Conservation (phyloP, 106 monocot species). For the Amphibolis antarctica region DNA sequence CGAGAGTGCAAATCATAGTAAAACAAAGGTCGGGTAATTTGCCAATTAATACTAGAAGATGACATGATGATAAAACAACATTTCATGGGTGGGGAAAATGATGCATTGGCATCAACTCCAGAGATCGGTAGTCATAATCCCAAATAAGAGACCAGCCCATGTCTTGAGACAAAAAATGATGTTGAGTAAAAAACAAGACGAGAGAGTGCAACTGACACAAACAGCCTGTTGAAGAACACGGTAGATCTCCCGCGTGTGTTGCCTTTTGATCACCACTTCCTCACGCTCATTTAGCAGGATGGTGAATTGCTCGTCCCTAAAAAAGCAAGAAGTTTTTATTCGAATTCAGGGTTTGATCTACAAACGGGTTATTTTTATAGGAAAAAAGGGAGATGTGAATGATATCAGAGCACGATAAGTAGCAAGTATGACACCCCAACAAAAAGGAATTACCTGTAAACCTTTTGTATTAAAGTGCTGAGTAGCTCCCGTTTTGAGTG, state of each 20-base stretch:
- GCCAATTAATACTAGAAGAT: too few species aligned
- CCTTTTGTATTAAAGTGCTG: slow-evolving; percentile 15
- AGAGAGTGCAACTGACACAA: slow-evolving; percentile 14
- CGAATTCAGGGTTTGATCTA: too few species aligned
- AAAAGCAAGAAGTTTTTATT: too few species aligned
- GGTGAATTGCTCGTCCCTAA: slow-evolving; percentile 18
- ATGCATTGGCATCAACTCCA: too few species aligned
- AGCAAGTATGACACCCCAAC: background rate
- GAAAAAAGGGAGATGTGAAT: too few species aligned
- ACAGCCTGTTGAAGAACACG: slow-evolving; percentile 20
- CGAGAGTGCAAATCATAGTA: too few species aligned
- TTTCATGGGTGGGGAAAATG: too few species aligned
- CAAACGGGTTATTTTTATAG: too few species aligned
- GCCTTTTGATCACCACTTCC: slow-evolving; percentile 17
- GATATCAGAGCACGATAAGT: background rate
- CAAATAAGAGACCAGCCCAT: too few species aligned
- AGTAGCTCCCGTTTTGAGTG: slow-evolving; percentile 19
- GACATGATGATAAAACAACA: too few species aligned
- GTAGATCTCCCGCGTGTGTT: slow-evolving; percentile 12
- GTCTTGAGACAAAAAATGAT: slow-evolving; percentile 6
- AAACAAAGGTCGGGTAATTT: too few species aligned
- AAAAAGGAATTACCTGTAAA: slow-evolving; percentile 15
- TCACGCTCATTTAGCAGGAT: slow-evolving; percentile 21
- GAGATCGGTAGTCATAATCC: too few species aligned
- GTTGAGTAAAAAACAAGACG: background rate